Evolutionary conservation across 2,329 filamentous ascomycete species (phyloP).

Genomic region (Calonectria ilicicola): DNA sequence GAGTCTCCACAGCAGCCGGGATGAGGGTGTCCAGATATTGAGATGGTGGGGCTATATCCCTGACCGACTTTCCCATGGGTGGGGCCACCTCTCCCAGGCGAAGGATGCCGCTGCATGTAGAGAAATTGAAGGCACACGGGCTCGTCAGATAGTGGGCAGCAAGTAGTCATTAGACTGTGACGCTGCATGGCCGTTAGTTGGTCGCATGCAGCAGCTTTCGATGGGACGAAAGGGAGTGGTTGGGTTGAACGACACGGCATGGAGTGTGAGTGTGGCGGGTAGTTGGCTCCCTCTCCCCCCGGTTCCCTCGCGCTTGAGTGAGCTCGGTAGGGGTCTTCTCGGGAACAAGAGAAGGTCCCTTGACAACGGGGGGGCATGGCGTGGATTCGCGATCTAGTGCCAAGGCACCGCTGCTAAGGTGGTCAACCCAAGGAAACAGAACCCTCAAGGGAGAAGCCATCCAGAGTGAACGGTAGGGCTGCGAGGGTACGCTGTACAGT

Average conservation of each 20-base stretch:
- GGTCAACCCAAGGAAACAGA: conserved; percentile 16
- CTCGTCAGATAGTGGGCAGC: conserved; percentile 42
- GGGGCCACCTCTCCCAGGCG: conserved; percentile 39
- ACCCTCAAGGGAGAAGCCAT: conserved; percentile 6
- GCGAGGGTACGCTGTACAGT: conserved; percentile 33
- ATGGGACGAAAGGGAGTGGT: conserved; percentile 30
- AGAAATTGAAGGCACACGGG: conserved; percentile 46
- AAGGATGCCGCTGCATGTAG: conserved; percentile 46
- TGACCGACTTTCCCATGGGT: conserved; percentile 46
- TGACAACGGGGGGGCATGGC: conserved; percentile 12
- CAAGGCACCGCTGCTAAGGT: conserved; percentile 23
- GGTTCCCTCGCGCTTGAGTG: conserved; percentile 4
- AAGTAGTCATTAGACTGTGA: conserved; percentile 32
- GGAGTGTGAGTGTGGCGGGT: conserved; percentile 13
- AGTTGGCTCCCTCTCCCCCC: conserved; percentile 18
- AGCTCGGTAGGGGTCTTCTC: conserved; percentile 30
- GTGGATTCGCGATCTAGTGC: conserved; percentile 27
- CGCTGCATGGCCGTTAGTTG: conserved; percentile 39
- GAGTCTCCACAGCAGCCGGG: conserved; percentile 37
- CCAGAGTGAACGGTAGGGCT: conserved; percentile 38
- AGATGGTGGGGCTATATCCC: conserved; percentile 43
- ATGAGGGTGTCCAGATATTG: conserved; percentile 20
- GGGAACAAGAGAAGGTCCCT: conserved; percentile 25
- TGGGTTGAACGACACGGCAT: conserved; percentile 12
- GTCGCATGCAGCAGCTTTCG: conserved; percentile 28